Evolutionary conservation across 2,329 filamentous ascomycete species (phyloP).

Genomic region (Exophiala calicioides): DNA sequence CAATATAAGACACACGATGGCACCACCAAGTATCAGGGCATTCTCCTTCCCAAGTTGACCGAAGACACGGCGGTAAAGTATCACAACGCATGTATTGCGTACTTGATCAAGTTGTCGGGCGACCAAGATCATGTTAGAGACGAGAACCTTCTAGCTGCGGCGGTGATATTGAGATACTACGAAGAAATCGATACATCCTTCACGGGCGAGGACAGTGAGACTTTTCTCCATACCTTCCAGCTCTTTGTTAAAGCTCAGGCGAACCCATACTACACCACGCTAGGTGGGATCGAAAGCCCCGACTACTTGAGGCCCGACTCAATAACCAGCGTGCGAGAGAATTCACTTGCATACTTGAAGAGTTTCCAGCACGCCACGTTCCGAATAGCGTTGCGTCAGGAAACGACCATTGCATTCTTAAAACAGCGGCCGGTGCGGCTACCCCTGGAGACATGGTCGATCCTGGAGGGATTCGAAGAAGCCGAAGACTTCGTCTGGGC

Average conservation of each 20-base stretch:
- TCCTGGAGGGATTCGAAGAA: slow-evolving; percentile 28
- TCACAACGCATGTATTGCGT: slow-evolving; percentile 34
- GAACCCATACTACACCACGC: slow-evolving; percentile 21
- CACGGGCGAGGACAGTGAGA: slow-evolving; percentile 43
- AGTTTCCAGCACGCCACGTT: slow-evolving; percentile 30
- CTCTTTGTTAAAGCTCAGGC: slow-evolving; percentile 29
- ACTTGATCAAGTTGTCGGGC: slow-evolving; percentile 34
- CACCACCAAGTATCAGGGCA: slow-evolving; percentile 23
- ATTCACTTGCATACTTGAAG: slow-evolving; percentile 24
- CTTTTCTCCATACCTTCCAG: slow-evolving; percentile 27
- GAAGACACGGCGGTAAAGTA: slow-evolving; percentile 33
- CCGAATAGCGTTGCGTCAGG: slow-evolving; percentile 29
- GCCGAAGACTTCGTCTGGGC: slow-evolving; percentile 36
- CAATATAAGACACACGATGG: slow-evolving; percentile 21
- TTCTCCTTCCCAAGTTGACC: slow-evolving; percentile 27
- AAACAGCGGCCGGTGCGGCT: slow-evolving; percentile 24
- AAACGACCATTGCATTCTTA: slow-evolving; percentile 28
- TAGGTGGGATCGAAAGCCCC: slow-evolving; percentile 14
- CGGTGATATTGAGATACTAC: slow-evolving; percentile 58
- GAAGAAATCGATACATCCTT: slow-evolving; percentile 55
- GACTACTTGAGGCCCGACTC: slow-evolving; percentile 21
- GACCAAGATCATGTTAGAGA: slow-evolving; percentile 46
- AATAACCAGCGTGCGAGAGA: slow-evolving; percentile 11
- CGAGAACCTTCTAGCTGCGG: slow-evolving; percentile 57
- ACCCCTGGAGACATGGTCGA: slow-evolving; percentile 28